These are phyloP conservation scores for Citrus medica DNA, from an alignment of 345 rosid species.

Conservation along the genomic window DNA sequence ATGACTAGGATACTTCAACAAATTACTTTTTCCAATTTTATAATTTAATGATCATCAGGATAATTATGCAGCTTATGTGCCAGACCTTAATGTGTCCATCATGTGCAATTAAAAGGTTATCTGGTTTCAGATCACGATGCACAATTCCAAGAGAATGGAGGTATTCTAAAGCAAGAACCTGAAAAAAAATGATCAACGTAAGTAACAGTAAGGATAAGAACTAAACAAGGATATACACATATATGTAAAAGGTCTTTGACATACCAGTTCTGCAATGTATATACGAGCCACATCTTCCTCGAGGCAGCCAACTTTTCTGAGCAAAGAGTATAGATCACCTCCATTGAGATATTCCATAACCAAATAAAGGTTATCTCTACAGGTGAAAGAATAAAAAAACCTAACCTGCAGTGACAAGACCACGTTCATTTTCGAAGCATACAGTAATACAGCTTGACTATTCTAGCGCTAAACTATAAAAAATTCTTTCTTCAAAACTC, in stretches of 20 bases:
- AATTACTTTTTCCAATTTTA: neutral
- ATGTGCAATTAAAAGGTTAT: conserved; percentile 75
- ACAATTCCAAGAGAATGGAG: conserved; percentile 75
- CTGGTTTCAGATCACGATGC: conserved; percentile 86
- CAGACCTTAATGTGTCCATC: conserved; percentile 89
- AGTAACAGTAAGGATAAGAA: conserved; percentile 5
- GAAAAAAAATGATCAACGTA: conserved; percentile 6
- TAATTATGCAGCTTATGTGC: conserved; percentile 16
- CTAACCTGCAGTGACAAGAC: conserved; percentile 60
- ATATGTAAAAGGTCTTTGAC: conserved; percentile 23
- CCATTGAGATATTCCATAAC: conserved; percentile 94
- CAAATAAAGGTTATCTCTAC: conserved; percentile 85
- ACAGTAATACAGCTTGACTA: neutral
- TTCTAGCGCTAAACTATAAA: neutral
- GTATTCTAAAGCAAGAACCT: conserved; percentile 92
- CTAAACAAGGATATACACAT: conserved; percentile 2
- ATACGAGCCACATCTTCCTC: conserved; percentile 73
- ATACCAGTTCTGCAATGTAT: conserved; percentile 81
- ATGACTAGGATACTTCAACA: neutral
- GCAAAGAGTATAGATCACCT: conserved; percentile 78
- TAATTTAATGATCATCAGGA: neutral
- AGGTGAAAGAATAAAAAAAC: conserved; percentile 78
- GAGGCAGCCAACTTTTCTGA: conserved; percentile 77
- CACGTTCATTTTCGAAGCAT: neutral
- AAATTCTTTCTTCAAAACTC: neutral